Conservation (phyloP, 768 basidiomycete genomes). For the Tubosaeta sp. region DNA sequence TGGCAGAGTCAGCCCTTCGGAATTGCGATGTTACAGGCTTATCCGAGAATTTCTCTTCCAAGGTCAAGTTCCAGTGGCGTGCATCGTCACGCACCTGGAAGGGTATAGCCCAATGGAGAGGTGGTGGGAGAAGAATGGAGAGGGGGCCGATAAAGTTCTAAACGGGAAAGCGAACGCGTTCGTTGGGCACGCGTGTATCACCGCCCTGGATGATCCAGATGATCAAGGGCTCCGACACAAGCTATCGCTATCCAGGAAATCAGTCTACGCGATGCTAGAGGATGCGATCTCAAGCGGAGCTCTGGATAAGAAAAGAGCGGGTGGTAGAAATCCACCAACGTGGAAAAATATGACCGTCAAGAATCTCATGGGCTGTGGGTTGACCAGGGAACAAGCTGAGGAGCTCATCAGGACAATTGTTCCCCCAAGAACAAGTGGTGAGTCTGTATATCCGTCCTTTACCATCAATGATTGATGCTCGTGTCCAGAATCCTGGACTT, state of each 20-base stretch:
- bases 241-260: conserved; percentile 9
- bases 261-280: conserved; percentile 17
- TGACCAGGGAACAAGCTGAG: conserved; percentile 13
- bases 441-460: too few species aligned
- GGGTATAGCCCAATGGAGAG: conserved; percentile 23
- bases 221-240: conserved; percentile 4
- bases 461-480: too few species aligned
- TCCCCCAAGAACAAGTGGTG: too few species aligned
- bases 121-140: conserved; percentile 29
- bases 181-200: conserved; percentile 29
- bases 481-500: too few species aligned
- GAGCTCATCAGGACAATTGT: too few species aligned
- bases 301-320: conserved; percentile 13
- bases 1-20: conserved; percentile 26
- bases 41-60: conserved; percentile 38
- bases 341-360: conserved; percentile 5
- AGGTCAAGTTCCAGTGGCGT: conserved; percentile 32
- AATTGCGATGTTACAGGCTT: conserved; percentile 29
- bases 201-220: conserved; percentile 12
- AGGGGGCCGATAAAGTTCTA: conserved; percentile 8
- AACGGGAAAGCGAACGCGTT: conserved; percentile 6
- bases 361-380: conserved; percentile 9
- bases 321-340: conserved; percentile 1
- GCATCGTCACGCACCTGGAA: conserved; percentile 39
- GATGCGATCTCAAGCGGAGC: conserved; percentile 12